Evolutionary conservation across 192 early-diverging fungal genomes (phyloP), one percentile per base, ranked within the genome.

Genomic region (Backusella parvicylindrica): DNA sequence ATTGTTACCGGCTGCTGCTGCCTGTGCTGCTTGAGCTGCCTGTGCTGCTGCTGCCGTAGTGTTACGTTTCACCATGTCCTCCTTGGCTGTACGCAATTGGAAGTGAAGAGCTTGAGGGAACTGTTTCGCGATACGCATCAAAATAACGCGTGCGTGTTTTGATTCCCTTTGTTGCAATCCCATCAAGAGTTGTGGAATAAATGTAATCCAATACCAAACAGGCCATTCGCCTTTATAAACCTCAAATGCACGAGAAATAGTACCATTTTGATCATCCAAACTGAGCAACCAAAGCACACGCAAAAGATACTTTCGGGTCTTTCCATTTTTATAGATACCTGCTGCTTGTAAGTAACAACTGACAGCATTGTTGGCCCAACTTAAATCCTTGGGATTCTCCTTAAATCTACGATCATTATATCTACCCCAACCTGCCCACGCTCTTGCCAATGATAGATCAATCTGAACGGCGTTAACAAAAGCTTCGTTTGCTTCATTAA

Each of bases 181-280:
- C 2, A 89, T 79, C 32, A 99, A 84, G 15, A 99, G 86, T 80
- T 99, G 97, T 4, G 98, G 97, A 65, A 99, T 97, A 75, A 98
- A 98, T 0, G 94, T 96, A 70, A 97, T 96, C 98, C 98, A 99
- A 85, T 97, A 96, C 97, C 96, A 98, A 13, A 93, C 87, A 16
- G 95, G 95, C 70, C 92, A 87, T 33, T 99, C 98, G 26, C 91
- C 90, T 74, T 97, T 97, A 88, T 94, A 97, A 1, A 87, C 87
- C 64, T 97, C 94, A 77, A 95, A 96, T 4, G 92, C 92, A 21
- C 90, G 87, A 63, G 91, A 86, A 38, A 99, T 88, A 21, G 84
- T 90, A 2, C 91, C 90, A 60, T 88, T 79, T 11, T 85, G 85
- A 81, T 98, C 94, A 81, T 95, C 93, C 81, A 96, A 90, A 69